phyloP scores from a whole-genome alignment of 495 filamentous ascomycete genomes.

The Podospora pseudopauciseta region DNA sequence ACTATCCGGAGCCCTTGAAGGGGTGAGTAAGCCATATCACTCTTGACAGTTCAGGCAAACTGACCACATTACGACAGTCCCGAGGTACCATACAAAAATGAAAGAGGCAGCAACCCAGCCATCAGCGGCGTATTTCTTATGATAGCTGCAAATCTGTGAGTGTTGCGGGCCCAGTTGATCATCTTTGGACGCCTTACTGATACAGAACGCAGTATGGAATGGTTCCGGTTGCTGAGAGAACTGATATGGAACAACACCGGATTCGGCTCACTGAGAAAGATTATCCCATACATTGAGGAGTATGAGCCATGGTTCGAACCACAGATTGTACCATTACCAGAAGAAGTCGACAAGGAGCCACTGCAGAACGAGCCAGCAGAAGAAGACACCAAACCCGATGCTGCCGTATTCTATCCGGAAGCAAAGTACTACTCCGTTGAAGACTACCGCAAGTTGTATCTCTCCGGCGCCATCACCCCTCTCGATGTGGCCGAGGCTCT shows the following conservation, averaged over 20 bases:
- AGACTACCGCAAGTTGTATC: conserved; percentile 67
- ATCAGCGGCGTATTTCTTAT: conserved; percentile 28
- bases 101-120: conserved; percentile 26
- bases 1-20: conserved; percentile 19
- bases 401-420: conserved; percentile 27
- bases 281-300: conserved; percentile 52
- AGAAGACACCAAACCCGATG: conserved; percentile 11
- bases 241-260: conserved; percentile 65
- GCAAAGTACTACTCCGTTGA: conserved; percentile 57
- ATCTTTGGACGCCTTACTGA: conserved; percentile 5
- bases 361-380: not conserved
- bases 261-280: conserved; percentile 57
- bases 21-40: conserved; percentile 10
- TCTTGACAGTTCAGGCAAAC: not conserved
- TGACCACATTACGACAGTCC: conserved; percentile 23
- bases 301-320: conserved; percentile 72
- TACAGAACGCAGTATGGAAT: conserved; percentile 30
- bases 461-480: conserved; percentile 63
- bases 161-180: not conserved
- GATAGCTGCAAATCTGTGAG: conserved; percentile 27
- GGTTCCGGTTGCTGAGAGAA: conserved; percentile 30
- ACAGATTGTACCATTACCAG: conserved; percentile 60
- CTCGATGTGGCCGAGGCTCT: conserved; percentile 60
- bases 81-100: conserved; percentile 29
- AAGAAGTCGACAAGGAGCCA: conserved; percentile 14